A percentile compares a stretch with the other conserved stretches of the same genome.
Evolutionary conservation across 2,329 filamentous ascomycete species (phyloP).

Genomic region (Coniosporium tulheliwenetii): DNA sequence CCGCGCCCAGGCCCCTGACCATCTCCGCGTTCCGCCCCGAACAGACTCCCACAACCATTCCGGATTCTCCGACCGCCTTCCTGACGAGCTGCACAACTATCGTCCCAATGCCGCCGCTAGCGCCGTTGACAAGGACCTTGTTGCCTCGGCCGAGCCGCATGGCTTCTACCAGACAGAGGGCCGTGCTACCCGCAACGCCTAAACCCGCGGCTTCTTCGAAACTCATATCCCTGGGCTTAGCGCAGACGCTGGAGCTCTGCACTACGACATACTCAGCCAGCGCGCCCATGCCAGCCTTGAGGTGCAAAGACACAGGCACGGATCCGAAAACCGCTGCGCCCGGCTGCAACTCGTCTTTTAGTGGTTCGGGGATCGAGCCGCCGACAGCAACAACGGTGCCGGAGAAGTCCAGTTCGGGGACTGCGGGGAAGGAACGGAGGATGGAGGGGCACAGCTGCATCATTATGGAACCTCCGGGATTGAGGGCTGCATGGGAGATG

Average conservation of each 20-base stretch:
- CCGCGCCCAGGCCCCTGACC: constrained; percentile 31
- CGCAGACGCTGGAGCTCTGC: constrained; percentile 16
- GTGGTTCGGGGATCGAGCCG: constrained; percentile 1
- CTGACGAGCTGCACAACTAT: constrained; percentile 26
- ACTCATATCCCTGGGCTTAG: constrained; percentile 14
- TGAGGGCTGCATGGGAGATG: constrained; percentile 29
- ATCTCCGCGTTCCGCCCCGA: constrained; percentile 30
- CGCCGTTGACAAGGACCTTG: constrained; percentile 27
- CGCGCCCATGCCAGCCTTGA: constrained; percentile 20
- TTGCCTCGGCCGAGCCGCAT: neutral
- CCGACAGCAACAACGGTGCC: constrained; percentile 22
- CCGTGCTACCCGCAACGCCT: constrained; percentile 19
- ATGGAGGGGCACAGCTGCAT: constrained; percentile 22
- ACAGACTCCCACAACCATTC: constrained; percentile 29
- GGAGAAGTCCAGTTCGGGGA: constrained; percentile 30
- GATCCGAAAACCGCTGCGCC: constrained; percentile 21
- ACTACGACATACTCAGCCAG: constrained; percentile 21
- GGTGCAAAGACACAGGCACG: constrained; percentile 13
- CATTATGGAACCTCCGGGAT: constrained; percentile 26
- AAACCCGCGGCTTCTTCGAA: constrained; percentile 20
- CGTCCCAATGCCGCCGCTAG: constrained; percentile 31
- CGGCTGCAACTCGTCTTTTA: constrained; percentile 8
- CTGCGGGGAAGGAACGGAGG: constrained; percentile 18
- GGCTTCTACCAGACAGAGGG: constrained; percentile 6
- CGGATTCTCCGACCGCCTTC: constrained; percentile 16